Conservation (phyloP, 2,329 filamentous ascomycete species). For the Talaromyces verruculosus region DNA sequence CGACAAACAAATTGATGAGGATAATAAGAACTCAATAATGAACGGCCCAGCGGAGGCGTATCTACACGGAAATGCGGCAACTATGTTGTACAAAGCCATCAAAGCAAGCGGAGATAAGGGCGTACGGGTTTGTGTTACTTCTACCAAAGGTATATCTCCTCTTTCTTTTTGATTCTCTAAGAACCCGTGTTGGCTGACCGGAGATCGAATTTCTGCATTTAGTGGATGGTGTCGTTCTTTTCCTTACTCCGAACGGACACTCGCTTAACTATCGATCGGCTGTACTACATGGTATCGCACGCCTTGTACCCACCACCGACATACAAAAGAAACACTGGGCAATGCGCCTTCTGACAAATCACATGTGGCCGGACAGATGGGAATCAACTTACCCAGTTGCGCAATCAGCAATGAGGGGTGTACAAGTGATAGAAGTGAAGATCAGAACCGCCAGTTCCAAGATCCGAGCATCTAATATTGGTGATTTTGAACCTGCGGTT, state of each 20-base stretch:
- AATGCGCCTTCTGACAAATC: constrained; percentile 22
- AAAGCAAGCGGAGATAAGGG: not conserved
- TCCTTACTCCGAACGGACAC: constrained; percentile 21
- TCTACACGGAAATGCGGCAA: constrained; percentile 34
- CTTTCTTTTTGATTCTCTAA: not conserved
- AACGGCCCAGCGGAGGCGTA: constrained; percentile 17
- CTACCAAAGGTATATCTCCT: not conserved
- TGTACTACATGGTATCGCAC: constrained; percentile 18
- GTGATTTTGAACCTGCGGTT: constrained; percentile 13
- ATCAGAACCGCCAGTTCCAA: constrained; percentile 19
- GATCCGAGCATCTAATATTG: constrained; percentile 17
- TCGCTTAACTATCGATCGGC: constrained; percentile 21
- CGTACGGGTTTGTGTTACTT: not conserved
- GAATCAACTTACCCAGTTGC: constrained; percentile 18
- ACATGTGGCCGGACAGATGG: constrained; percentile 20
- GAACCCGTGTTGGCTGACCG: no score
- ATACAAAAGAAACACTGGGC: constrained; percentile 15
- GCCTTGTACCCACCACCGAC: constrained; percentile 2
- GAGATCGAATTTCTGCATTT: not conserved
- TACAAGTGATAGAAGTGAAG: constrained; percentile 20
- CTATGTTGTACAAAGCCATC: not conserved
- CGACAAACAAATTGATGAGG: constrained; percentile 5
- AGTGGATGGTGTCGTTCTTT: constrained; percentile 20
- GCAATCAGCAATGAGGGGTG: constrained; percentile 10
- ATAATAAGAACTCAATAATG: not conserved